Percentiles rank a stretch among this genome's conserved stretches.
These are phyloP conservation scores for Chenopodium berlandieri DNA, from an alignment of 148 eudicot species.

Conservation along the genomic window DNA sequence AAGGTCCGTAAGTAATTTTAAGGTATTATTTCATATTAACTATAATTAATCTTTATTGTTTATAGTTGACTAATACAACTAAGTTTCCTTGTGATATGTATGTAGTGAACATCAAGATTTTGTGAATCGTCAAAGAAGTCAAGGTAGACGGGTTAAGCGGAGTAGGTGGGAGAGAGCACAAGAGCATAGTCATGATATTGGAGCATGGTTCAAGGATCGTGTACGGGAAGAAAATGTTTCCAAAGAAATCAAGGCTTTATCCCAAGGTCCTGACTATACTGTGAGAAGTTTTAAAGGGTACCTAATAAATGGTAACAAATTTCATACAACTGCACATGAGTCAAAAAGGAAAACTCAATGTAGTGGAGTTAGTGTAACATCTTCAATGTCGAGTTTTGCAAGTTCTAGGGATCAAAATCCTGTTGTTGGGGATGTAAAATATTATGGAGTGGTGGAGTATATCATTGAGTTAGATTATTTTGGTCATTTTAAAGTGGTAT, in stretches of 20 bases:
- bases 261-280: conserved; percentile 16
- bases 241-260: conserved; percentile 1
- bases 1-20: background rate
- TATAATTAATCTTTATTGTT: too few relatives aligned
- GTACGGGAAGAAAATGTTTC: background rate
- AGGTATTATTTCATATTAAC: background rate
- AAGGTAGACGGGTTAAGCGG: background rate
- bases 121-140: background rate
- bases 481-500: background rate
- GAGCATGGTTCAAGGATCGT: conserved; percentile 4
- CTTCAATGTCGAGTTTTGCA: conserved; percentile 18
- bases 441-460: conserved; percentile 13
- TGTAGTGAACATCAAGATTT: background rate
- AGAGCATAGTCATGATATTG: background rate
- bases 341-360: too few relatives aligned
- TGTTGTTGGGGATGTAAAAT: conserved; percentile 12
- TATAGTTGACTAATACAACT: background rate
- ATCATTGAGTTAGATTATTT: conserved; percentile 21
- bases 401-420: conserved; percentile 22
- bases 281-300: conserved; percentile 8
- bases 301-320: conserved; percentile 12
- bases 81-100: background rate
- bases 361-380: too few relatives aligned
- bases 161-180: conserved; percentile 9
- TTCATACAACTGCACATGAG: background rate